Conservation (phyloP, 2,329 filamentous ascomycete genomes). For the Monilinia fructigena region DNA sequence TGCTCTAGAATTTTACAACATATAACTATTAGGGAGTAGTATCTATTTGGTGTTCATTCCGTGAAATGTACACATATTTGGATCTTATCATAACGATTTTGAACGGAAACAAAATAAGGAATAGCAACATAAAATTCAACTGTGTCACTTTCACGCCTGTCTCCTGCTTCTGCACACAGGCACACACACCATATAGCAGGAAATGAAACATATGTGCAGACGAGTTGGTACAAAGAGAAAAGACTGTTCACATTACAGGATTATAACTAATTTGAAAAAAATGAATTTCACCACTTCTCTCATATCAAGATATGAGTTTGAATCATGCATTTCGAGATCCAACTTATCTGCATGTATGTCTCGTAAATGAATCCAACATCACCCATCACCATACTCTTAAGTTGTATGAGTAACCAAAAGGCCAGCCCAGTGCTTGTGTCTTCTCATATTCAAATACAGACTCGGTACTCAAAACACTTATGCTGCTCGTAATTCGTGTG, state of each 20-base stretch:
- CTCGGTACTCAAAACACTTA: constrained; percentile 4
- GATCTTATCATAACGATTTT: neutral
- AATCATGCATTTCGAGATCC: constrained; percentile 14
- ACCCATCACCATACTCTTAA: constrained; percentile 9
- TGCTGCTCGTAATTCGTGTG: neutral
- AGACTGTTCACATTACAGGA: constrained; percentile 6
- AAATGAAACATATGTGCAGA: neutral
- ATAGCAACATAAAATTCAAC: no score
- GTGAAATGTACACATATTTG: neutral
- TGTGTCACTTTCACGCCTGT: neutral
- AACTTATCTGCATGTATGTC: constrained; percentile 7
- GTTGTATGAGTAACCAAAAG: constrained; percentile 1
- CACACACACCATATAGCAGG: neutral
- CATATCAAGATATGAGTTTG: constrained; percentile 6
- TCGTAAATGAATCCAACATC: constrained; percentile 20
- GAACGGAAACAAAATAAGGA: neutral
- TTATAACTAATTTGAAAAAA: neutral
- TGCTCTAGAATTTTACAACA: neutral
- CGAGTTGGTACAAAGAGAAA: constrained; percentile 1
- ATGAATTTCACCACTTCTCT: neutral
- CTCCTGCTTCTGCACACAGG: neutral
- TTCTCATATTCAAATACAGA: constrained; percentile 11
- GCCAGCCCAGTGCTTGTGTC: neutral
- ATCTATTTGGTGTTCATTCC: neutral
- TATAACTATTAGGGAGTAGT: neutral